These are phyloP conservation scores for Ascomycota sp. DNA, from an alignment of 2,329 filamentous ascomycete species.

Conservation along the genomic window DNA sequence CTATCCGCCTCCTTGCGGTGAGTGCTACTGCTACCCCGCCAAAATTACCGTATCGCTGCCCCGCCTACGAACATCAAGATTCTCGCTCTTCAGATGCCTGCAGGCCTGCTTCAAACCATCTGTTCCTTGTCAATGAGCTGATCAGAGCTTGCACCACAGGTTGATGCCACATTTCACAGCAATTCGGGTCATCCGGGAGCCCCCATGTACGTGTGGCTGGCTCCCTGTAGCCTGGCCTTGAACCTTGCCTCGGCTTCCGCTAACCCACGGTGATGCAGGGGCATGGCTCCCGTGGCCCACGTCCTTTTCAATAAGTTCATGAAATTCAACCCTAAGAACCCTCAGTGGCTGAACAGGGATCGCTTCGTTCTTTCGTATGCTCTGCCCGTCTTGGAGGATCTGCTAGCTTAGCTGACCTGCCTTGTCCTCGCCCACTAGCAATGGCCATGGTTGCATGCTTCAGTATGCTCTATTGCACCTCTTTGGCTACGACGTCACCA, in stretches of 20 bases:
- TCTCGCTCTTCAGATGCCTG: too few species aligned
- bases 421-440: conserved; percentile 29
- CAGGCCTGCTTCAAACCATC: too few species aligned
- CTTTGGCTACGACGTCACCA: conserved; percentile 65
- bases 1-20: conserved; percentile 89
- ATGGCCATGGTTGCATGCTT: conserved; percentile 98
- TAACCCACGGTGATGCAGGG: conserved; percentile 23
- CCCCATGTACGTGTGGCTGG: conserved; percentile 46
- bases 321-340: conserved; percentile 99
- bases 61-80: too few species aligned
- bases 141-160: conserved; percentile 28
- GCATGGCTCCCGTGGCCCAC: conserved; percentile 84
- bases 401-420: background rate
- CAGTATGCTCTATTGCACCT: conserved; percentile 96
- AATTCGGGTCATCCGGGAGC: conserved; percentile 98
- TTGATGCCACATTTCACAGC: conserved; percentile 87
- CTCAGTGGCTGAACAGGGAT: conserved; percentile 89
- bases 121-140: background rate
- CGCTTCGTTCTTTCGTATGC: conserved; percentile 97
- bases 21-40: conserved; percentile 22
- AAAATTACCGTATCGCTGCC: background rate
- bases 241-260: conserved; percentile 4
- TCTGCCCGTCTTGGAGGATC: too few species aligned
- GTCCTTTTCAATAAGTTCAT: conserved; percentile 98
- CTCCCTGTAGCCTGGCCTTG: background rate